Base-by-base conservation (phyloP, 2,329 filamentous ascomycete species). In the Colletotrichum musae region DNA sequence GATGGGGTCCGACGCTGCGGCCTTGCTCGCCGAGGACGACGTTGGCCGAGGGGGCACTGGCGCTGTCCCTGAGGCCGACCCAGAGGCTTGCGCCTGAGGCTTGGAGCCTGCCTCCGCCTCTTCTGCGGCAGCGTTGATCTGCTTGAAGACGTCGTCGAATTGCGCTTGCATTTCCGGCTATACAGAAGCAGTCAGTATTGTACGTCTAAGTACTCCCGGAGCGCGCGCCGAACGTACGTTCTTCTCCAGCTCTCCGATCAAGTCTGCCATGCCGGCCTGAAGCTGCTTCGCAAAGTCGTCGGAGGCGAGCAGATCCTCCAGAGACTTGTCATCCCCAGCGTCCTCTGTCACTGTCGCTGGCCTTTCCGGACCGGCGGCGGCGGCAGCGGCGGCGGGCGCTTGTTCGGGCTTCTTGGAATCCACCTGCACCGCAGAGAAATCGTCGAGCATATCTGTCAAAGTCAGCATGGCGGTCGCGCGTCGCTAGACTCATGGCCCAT, bases 211-310 rank as follows among this genome's bases (percentile, higher is more conserved):
- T 7, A 15, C 24, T 15, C 4, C n/a, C 5, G 4, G 9, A 2
- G n/a, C 15, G 53, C 28, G 13, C 9, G 15, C 18, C 45, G 1
- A 36, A 36, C 32, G 9, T 70, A 70, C 68, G 53, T 67, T 71
- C 70, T 84, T 85, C 60, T 92, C 91, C 51, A 94, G 83, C 67
- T 93, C 91, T 21, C 90, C 90, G 73, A 98, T 88, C 61, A 98
- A 82, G 72, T 92, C 91, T 24, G 93, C 93, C 94, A 98, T 97
- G 64, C 94, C 93, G 10, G 91, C 91, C 79, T 97, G 93, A n/a
- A 98, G 83, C 78, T 97, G 91, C 76, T 92, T 92, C 59, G 93
- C 89, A 76, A 98, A 95, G 12, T 94, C 93, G 68, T 93, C 91
- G 74, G 94, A 92, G n/a, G 86, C 87, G 28, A 89, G 77, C 28